A percentile compares a stretch with the other conserved stretches of the same genome.
These are phyloP conservation scores for Xerocomus cyaneibrunnescens DNA, from an alignment of 1,284 basidiomycete genomes.

Conservation along the genomic window DNA sequence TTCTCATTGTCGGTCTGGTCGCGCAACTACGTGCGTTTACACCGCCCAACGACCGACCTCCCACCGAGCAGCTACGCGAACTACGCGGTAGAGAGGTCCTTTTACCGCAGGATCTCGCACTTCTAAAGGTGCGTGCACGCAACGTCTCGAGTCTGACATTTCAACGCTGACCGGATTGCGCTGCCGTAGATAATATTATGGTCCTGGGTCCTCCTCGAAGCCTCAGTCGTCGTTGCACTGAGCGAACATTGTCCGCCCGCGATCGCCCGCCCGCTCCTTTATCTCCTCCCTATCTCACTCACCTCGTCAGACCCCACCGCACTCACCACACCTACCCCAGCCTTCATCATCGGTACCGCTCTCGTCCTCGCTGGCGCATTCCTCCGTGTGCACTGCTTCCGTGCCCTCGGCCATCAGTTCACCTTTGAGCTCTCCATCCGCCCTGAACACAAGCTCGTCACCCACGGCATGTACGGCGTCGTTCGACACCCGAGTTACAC, in stretches of 20 bases:
- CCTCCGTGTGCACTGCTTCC: constrained; percentile 24
- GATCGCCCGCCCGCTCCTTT: constrained; percentile 1
- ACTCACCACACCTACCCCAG: constrained; percentile 1
- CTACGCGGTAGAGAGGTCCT: constrained; percentile 7
- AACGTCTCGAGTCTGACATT: neutral
- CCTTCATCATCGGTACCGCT: constrained; percentile 11
- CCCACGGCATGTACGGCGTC: constrained; percentile 25
- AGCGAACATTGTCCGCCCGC: constrained; percentile 6
- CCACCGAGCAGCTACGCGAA: constrained; percentile 14
- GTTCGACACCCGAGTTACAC: constrained; percentile 35
- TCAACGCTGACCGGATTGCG: neutral
- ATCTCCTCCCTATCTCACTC: neutral
- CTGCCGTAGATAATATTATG: neutral
- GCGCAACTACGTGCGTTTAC: constrained; percentile 7
- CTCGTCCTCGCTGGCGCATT: constrained; percentile 13
- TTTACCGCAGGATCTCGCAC: neutral
- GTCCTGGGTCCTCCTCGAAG: constrained; percentile 5
- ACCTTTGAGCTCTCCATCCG: constrained; percentile 32
- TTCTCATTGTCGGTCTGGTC: neutral
- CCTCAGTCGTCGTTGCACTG: constrained; percentile 5
- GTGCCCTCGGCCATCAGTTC: constrained; percentile 24
- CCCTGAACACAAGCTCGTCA: constrained; percentile 29
- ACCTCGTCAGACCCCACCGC: neutral
- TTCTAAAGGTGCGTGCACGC: neutral
- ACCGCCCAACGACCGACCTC: constrained; percentile 13